These are phyloP conservation scores for Cantharellus anzutake DNA, from an alignment of 768 basidiomycete genomes.

Conservation along the genomic window DNA sequence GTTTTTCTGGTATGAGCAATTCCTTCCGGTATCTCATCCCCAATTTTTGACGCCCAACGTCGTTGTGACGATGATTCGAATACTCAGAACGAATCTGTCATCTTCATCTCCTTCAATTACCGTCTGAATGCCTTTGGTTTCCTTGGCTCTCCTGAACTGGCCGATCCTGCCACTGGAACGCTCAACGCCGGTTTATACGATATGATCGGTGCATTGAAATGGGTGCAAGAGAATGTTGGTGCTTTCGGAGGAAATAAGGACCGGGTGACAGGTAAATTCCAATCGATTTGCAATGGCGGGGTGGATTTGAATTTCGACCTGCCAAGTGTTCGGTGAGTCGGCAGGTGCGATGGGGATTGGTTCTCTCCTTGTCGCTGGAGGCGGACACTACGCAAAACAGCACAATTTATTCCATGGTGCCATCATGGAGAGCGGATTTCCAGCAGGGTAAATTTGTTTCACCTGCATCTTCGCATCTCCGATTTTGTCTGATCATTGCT, in stretches of 20 bases:
- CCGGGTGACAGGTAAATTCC: constrained; percentile 1
- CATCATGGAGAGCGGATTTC: no score
- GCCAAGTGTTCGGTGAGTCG: background rate
- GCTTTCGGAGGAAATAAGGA: constrained; percentile 13
- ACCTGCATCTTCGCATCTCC: background rate
- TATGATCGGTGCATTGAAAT: constrained; percentile 7
- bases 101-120: background rate
- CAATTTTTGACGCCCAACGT: background rate
- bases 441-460: background rate
- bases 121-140: background rate
- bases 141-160: background rate
- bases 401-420: no score
- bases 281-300: background rate
- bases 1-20: background rate
- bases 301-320: background rate
- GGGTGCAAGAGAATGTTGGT: constrained; percentile 13
- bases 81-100: background rate
- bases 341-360: background rate
- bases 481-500: no score
- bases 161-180: background rate
- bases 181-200: constrained; percentile 14
- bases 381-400: background rate
- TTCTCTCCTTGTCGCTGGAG: background rate
- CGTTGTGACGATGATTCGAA: background rate
- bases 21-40: background rate